Base-by-base conservation (phyloP, 257 asterid genomes). In the Solanum lycopersicoides region DNA sequence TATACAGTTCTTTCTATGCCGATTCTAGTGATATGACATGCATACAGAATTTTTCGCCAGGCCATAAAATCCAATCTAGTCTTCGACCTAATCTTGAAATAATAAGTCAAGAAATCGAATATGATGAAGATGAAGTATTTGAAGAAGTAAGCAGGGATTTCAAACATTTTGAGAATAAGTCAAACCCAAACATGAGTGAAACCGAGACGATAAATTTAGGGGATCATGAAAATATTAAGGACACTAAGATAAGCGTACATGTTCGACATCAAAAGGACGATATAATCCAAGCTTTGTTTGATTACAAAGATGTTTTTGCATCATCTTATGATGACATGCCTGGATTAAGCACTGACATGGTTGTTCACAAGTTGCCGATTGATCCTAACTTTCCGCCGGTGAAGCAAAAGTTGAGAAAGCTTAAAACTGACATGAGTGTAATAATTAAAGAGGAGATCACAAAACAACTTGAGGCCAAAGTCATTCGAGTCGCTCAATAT, bases 21-120 rank as follows among this genome's bases (percentile, higher is more conserved):
- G 0, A 53, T 50, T 50, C 9, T 53, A 53, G 23, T 53, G 63
- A 53, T 53, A 16, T 16, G 9, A 53, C 23, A 53, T 53, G 63
- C 10, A 53, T 16, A 23, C 23, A 5, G 0, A 53, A 6, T 0
- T 0, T 16, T 53, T 53, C 1, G 7, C 7, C 10, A 6, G 9
- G 6, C 16, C 23, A 16, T 16, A 53, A 53, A 53, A 53, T 53
- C 10, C 63, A 53, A 16, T 53, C 21, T 50, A 50, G 14, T 50
- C 3, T 50, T 50, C 1, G 14, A 50, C 21, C 23, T 16, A 53
- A 16, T 16, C 63, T 23, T 53, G 23, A 53, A 53, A 53, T 53
- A 53, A 53, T 53, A 53, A 53, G 23, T 7, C 63, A 3, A 16
- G 10, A 53, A 53, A 23, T 53, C 4, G 0, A 53, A 16, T 53